phyloP scores from a whole-genome alignment of 2,329 filamentous ascomycete species.

The Tolypocladium pustulatum region DNA sequence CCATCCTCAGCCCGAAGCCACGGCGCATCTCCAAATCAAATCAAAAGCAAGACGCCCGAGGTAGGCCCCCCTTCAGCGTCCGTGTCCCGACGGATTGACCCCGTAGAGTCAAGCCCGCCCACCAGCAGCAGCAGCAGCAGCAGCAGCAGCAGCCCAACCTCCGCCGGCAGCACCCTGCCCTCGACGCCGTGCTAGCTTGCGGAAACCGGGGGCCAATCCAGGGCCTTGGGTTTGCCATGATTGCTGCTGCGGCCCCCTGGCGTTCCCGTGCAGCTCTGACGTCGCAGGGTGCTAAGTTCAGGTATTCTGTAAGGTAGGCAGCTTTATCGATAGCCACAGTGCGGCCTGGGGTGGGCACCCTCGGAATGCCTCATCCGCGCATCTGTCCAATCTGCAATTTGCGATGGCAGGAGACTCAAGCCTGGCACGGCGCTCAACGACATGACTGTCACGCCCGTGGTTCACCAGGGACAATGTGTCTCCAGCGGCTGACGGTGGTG shows the following conservation, averaged over 20 bases:
- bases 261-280: background rate
- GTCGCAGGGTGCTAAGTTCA: background rate
- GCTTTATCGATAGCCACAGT: background rate
- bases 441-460: no score
- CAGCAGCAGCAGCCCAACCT: background rate
- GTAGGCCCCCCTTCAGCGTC: background rate
- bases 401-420: background rate
- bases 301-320: background rate
- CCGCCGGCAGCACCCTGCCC: no score
- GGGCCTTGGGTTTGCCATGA: background rate
- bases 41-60: background rate
- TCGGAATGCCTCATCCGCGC: background rate
- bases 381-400: background rate
- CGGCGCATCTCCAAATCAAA: background rate
- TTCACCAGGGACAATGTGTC: no score
- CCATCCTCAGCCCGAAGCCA: background rate
- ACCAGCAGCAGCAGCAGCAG: no score
- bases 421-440: background rate
- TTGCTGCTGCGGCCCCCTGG: background rate
- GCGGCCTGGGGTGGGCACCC: background rate
- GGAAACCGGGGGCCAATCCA: no score
- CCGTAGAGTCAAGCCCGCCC: background rate
- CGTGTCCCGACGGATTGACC: background rate
- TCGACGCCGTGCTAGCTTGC: background rate
- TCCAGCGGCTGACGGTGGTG: no score